A percentile compares a stretch with the other conserved stretches of the same genome.
phyloP scores from a whole-genome alignment of 192 early-diverging fungal species.

The Backusella tuberculispora region DNA sequence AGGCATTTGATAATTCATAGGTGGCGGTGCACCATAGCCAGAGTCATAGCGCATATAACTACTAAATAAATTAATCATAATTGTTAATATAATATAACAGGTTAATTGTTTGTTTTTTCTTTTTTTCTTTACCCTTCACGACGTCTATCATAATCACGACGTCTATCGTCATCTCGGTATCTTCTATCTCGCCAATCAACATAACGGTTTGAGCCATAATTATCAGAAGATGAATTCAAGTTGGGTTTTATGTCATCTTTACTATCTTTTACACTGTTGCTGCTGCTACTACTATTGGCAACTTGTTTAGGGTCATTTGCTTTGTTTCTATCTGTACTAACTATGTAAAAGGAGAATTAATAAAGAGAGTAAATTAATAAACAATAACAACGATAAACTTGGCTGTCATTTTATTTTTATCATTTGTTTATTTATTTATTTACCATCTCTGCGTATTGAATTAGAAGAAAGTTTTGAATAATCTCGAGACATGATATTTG shows the following conservation, averaged over 20 bases:
- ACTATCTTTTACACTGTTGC: background rate
- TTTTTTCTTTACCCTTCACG: constrained; percentile 19
- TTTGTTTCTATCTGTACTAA: background rate
- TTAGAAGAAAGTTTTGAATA: constrained; percentile 26
- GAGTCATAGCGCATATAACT: constrained; percentile 28
- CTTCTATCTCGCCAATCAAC: constrained; percentile 39
- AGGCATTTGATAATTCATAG: constrained; percentile 17
- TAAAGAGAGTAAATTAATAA: background rate
- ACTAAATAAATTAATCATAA: background rate
- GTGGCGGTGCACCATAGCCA: constrained; percentile 18
- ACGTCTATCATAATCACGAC: constrained; percentile 40
- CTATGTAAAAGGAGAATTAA: constrained; percentile 7
- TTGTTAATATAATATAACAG: background rate
- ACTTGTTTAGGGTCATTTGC: background rate
- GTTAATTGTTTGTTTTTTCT: too few species aligned
- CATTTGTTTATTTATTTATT: background rate
- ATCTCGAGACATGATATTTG: constrained; percentile 19
- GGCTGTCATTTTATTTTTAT: background rate
- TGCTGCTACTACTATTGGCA: background rate
- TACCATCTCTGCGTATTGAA: constrained; percentile 39
- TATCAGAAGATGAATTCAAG: constrained; percentile 20
- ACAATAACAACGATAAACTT: too few species aligned
- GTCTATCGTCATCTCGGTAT: constrained; percentile 41
- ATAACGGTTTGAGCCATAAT: constrained; percentile 28
- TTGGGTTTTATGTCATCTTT: constrained; percentile 30